A percentile compares a stretch with the other conserved stretches of the same genome.
Conservation (phyloP, 257 asterid species). For the Salvia splendens region DNA sequence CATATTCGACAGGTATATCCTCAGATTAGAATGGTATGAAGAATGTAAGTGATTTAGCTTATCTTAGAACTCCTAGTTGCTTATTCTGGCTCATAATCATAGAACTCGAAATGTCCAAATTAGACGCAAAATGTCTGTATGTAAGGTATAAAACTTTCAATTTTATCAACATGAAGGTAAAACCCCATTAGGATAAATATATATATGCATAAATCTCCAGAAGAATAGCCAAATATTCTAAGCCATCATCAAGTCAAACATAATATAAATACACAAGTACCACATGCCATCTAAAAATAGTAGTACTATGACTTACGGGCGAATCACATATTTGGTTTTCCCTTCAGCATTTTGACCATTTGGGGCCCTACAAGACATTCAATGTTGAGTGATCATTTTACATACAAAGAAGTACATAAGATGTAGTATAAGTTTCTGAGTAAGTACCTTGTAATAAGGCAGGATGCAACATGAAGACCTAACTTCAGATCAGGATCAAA, state of each 20-base stretch:
- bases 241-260: slow-evolving; percentile 13
- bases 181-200: slow-evolving; percentile 15
- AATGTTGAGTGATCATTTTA: slow-evolving; percentile 23
- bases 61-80: slow-evolving; percentile 14
- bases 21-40: slow-evolving; percentile 22
- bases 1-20: slow-evolving; percentile 19
- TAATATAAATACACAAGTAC: slow-evolving; percentile 7
- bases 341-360: slow-evolving; percentile 82
- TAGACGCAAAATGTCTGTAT: slow-evolving; percentile 3
- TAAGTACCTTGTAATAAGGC: slow-evolving; percentile 77
- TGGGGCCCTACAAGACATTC: slow-evolving; percentile 68
- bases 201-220: not conserved
- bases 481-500: slow-evolving; percentile 78
- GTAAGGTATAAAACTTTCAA: not conserved
- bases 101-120: slow-evolving; percentile 20
- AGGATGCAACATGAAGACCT: slow-evolving; percentile 95
- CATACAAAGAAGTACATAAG: slow-evolving; percentile 17
- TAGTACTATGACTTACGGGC: slow-evolving; percentile 69
- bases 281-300: slow-evolving; percentile 10
- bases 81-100: slow-evolving; percentile 17
- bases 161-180: slow-evolving; percentile 3
- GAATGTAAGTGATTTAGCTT: slow-evolving; percentile 15
- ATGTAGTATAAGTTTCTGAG: slow-evolving; percentile 23
- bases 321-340: slow-evolving; percentile 76
- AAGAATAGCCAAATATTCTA: slow-evolving; percentile 20